Conservation (phyloP, 768 basidiomycete genomes). For the Podaxis sp. region DNA sequence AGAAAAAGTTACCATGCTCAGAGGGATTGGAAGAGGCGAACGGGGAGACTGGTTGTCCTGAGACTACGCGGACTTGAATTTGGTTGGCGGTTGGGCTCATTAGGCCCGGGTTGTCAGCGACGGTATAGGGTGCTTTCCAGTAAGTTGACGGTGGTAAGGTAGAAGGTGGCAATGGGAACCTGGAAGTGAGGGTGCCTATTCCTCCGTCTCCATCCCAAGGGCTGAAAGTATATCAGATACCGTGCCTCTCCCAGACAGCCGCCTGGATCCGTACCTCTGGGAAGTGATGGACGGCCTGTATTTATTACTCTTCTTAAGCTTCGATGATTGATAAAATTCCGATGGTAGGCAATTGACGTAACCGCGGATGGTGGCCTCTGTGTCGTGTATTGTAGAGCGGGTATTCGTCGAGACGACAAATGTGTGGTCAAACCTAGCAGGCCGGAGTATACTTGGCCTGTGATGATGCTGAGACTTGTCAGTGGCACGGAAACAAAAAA, state of each 20-base stretch:
- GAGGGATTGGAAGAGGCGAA: background rate
- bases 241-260: background rate
- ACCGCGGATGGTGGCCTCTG: constrained; percentile 3
- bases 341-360: background rate
- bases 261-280: background rate
- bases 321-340: background rate
- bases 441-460: background rate
- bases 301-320: background rate
- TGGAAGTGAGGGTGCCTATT: background rate
- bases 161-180: background rate
- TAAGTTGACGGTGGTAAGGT: background rate
- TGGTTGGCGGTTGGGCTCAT: background rate
- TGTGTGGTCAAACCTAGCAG: background rate
- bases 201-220: background rate
- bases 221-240: background rate
- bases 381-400: background rate
- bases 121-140: background rate
- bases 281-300: background rate
- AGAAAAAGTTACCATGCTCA: background rate
- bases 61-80: background rate
- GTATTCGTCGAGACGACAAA: background rate
- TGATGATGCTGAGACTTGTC: background rate
- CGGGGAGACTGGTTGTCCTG: background rate
- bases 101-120: background rate
- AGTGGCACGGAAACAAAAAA: background rate